These are phyloP conservation scores for Cryptococcus sp. DNA, from an alignment of 1,284 basidiomycete genomes.

Conservation along the genomic window DNA sequence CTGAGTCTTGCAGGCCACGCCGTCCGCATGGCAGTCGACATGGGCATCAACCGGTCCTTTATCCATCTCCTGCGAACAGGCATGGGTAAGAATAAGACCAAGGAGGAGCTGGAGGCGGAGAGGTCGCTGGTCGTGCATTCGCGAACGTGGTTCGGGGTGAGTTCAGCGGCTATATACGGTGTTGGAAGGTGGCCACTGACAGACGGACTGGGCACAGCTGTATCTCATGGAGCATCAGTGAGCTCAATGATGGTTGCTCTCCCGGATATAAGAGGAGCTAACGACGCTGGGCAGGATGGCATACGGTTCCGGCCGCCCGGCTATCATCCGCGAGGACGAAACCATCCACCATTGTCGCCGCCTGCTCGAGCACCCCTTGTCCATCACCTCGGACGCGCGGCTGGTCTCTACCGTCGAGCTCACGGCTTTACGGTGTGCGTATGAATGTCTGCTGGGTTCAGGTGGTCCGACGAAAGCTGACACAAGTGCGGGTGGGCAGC, in stretches of 20 bases:
- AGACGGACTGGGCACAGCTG: conserved; percentile 45
- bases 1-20: conserved; percentile 61
- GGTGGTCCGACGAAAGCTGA: not conserved
- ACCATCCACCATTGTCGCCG: conserved; percentile 75
- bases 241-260: too few species aligned
- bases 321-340: conserved; percentile 86
- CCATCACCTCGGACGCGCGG: conserved; percentile 87
- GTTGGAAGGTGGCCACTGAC: not conserved
- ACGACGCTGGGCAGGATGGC: conserved; percentile 56
- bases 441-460: not conserved
- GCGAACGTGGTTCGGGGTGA: conserved; percentile 75
- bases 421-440: conserved; percentile 42
- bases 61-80: conserved; percentile 72
- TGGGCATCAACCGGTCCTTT: conserved; percentile 86
- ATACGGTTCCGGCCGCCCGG: conserved; percentile 86
- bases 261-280: conserved; percentile 4
- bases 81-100: conserved; percentile 60
- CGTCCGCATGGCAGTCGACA: conserved; percentile 86
- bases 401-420: conserved; percentile 74
- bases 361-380: conserved; percentile 78
- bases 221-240: conserved; percentile 91
- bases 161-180: conserved; percentile 10
- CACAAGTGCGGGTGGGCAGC: conserved; percentile 18
- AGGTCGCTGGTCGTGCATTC: conserved; percentile 72
- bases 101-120: conserved; percentile 61